A percentile compares a stretch with the other conserved stretches of the same genome.
These are phyloP conservation scores for Plasmodium inui DNA, from an alignment of 169 alveolate species.

Conservation along the genomic window DNA sequence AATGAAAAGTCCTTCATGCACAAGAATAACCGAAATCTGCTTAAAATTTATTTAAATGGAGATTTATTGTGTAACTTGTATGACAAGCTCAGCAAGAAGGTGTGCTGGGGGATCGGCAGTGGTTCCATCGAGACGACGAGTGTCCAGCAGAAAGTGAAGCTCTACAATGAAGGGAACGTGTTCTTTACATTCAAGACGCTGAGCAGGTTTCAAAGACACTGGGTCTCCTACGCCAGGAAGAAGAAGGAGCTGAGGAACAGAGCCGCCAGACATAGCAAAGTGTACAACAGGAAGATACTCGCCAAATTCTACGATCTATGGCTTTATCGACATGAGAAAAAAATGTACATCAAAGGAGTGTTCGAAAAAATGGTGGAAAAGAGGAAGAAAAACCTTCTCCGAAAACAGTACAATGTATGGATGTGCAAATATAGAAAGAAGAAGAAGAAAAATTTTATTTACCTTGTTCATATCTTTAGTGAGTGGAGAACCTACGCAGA, in stretches of 20 bases:
- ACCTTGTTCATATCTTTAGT: constrained; percentile 38
- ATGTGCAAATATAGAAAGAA: constrained; percentile 37
- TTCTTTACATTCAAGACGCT: constrained; percentile 17
- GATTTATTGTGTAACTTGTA: constrained; percentile 21
- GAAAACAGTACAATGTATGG: constrained; percentile 1
- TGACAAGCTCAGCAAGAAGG: background rate
- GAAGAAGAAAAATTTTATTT: constrained; percentile 49
- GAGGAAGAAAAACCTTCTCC: background rate
- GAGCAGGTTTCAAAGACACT: background rate
- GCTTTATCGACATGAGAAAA: constrained; percentile 29
- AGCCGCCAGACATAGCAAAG: background rate
- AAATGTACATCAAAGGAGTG: constrained; percentile 4
- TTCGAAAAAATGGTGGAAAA: constrained; percentile 8
- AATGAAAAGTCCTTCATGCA: constrained; percentile 47
- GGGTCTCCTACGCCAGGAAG: constrained; percentile 1
- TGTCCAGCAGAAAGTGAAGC: constrained; percentile 10
- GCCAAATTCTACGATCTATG: constrained; percentile 31
- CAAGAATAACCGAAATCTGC: constrained; percentile 22
- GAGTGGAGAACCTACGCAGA: constrained; percentile 57
- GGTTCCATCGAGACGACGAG: background rate
- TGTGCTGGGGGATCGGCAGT: background rate
- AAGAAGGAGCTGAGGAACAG: constrained; percentile 6
- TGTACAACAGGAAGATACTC: background rate
- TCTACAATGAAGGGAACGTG: constrained; percentile 31
- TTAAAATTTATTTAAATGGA: constrained; percentile 42